Conservation (phyloP, 257 asterid species). For the Hygrophila difformis region DNA sequence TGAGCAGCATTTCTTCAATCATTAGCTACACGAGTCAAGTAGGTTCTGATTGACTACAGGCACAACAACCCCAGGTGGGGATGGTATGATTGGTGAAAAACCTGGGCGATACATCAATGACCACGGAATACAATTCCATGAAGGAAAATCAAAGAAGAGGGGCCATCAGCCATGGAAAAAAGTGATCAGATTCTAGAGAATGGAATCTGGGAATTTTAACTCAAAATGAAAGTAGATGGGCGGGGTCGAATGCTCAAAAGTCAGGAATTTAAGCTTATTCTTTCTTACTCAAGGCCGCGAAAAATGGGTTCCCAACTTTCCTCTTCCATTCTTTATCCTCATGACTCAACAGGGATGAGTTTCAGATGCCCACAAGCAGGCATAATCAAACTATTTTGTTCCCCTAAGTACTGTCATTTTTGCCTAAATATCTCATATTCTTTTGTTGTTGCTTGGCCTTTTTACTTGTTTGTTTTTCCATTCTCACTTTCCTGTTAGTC, state of each 20-base stretch:
- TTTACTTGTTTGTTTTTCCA: neutral
- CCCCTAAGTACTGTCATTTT: slow-evolving; percentile 11
- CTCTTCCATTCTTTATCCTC: slow-evolving; percentile 27
- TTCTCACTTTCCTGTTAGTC: neutral
- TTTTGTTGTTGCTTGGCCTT: slow-evolving; percentile 3
- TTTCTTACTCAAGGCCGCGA: slow-evolving; percentile 48
- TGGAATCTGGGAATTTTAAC: slow-evolving; percentile 56
- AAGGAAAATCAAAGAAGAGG: neutral
- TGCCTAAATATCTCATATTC: slow-evolving; percentile 2
- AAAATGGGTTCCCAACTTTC: slow-evolving; percentile 50
- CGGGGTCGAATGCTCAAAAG: slow-evolving; percentile 41
- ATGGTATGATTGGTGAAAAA: slow-evolving; percentile 4
- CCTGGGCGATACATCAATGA: slow-evolving; percentile 31
- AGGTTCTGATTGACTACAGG: slow-evolving; percentile 14
- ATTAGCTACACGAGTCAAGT: slow-evolving; percentile 25
- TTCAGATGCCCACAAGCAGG: slow-evolving; percentile 35
- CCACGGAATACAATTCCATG: slow-evolving; percentile 57
- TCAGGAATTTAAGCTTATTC: slow-evolving; percentile 41
- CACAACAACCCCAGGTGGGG: slow-evolving; percentile 17
- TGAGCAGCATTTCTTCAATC: too few species aligned
- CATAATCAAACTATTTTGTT: slow-evolving; percentile 20
- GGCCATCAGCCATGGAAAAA: slow-evolving; percentile 1
- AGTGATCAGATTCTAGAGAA: slow-evolving; percentile 32
- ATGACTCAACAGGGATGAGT: slow-evolving; percentile 26
- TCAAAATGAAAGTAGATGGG: slow-evolving; percentile 36